Conservation (phyloP, 306 rosid genomes). For the Rosa rugosa region DNA sequence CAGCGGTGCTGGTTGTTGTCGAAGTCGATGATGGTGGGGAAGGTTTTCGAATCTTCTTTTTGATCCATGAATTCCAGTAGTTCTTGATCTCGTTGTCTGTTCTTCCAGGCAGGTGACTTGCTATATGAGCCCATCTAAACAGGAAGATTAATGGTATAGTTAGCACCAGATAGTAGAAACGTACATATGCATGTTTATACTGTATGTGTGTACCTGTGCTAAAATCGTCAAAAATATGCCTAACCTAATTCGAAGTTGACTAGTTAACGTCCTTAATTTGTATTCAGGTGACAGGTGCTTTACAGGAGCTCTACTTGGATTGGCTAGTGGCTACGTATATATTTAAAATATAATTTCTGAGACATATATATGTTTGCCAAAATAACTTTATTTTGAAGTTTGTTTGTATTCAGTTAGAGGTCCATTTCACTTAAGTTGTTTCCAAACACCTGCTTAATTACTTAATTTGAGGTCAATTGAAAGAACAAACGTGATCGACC, state of each 20-base stretch:
- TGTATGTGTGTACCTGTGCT: slow-evolving; percentile 1
- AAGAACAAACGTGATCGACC: slow-evolving; percentile 9
- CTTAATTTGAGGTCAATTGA: background rate
- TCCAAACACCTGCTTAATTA: background rate
- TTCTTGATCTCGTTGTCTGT: slow-evolving; percentile 97
- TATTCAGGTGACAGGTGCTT: slow-evolving; percentile 20
- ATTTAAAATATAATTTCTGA: background rate
- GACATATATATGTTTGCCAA: background rate
- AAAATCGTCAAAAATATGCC: background rate
- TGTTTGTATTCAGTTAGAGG: slow-evolving; percentile 21
- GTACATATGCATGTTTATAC: background rate
- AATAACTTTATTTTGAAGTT: slow-evolving; percentile 25
- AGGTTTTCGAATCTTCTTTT: slow-evolving; percentile 83
- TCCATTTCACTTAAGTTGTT: slow-evolving; percentile 33
- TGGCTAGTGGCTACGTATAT: background rate
- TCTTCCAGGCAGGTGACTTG: slow-evolving; percentile 96
- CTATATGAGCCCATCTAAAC: slow-evolving; percentile 95
- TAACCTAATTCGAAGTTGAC: slow-evolving; percentile 14
- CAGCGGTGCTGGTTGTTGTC: background rate
- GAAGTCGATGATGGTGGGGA: slow-evolving; percentile 38
- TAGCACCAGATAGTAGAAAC: background rate
- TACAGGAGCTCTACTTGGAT: slow-evolving; percentile 7
- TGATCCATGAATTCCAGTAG: slow-evolving; percentile 99
- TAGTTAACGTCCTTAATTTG: background rate
- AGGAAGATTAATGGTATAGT: background rate